Evolutionary conservation across 1,139 yeast genomes (phyloP).

Genomic region (Yamadazyma membranifaciens): DNA sequence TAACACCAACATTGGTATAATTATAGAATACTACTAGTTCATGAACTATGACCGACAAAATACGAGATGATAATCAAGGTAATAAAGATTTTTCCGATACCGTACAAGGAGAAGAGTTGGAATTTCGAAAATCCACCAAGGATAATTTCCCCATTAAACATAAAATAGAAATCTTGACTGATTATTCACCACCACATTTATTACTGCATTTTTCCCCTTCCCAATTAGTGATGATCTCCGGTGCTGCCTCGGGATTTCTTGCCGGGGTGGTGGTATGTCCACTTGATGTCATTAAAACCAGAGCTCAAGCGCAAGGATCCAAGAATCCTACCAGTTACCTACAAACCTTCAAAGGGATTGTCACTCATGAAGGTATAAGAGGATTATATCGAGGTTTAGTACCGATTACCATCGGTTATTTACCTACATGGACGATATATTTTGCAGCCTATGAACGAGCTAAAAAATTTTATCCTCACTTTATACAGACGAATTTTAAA

Average conservation of each 20-base stretch:
- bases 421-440: constrained; percentile 97
- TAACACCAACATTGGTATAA: too few relatives aligned
- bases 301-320: constrained; percentile 46
- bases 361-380: constrained; percentile 71
- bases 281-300: constrained; percentile 45
- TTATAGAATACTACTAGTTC: too few relatives aligned
- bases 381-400: constrained; percentile 90
- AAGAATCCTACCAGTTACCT: constrained; percentile 42
- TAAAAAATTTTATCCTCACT: constrained; percentile 42
- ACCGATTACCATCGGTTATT: constrained; percentile 88
- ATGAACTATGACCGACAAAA: constrained; percentile 4
- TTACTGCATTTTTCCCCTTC: constrained; percentile 26
- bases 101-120: constrained; percentile 42
- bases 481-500: constrained; percentile 27
- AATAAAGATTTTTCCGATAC: constrained; percentile 35
- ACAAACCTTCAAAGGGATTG: constrained; percentile 62
- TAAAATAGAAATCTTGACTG: constrained; percentile 21
- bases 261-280: constrained; percentile 51
- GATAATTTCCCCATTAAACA: constrained; percentile 23
- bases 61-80: constrained; percentile 7
- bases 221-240: constrained; percentile 42
- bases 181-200: constrained; percentile 22
- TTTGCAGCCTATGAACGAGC: constrained; percentile 85
- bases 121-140: constrained; percentile 27
- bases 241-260: constrained; percentile 46